Base-by-base conservation (phyloP, 106 monocot species). In the Hemerocallis citrina region DNA sequence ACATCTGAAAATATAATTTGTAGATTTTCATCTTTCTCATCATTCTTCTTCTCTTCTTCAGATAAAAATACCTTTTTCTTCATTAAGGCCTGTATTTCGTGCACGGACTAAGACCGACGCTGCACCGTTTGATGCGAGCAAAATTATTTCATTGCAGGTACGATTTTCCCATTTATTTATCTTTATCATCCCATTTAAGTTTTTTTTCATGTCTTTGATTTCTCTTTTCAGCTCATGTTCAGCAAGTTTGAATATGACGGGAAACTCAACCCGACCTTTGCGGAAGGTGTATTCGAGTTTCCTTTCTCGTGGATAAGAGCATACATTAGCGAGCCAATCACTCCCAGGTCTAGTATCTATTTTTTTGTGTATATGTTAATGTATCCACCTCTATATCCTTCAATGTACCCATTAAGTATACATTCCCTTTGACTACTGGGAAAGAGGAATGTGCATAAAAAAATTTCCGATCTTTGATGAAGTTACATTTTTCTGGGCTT, bases 171-270 rank as follows among this genome's bases (percentile, higher is more conserved):
- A 4, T 24, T 38, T 16, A 13, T 70, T 3, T 28, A 12, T 51
- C 21, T 31, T 3, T 42, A 20, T 24, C 37, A 9, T n/a, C 10
- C 10, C 35, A 32, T 19, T 31, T 8, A 36, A 6, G 11, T 11
- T 42, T n/a, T 12, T 71, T 28, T 25, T 23, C 10, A 34, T 23
- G 17, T 48, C 29, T 63, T 63, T 63, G 16, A 32, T 19, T 64
- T 49, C 23, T 61, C 66, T 40, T 65, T 80, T 23, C 78, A 98
- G 96, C 79, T 98, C 29, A 98, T 98, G 91, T 91, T 70, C 74
- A 91, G 96, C 79, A 98, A 98, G 73, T 98, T 91, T 68, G 96
- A 98, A 67, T 92, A 85, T 61, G 96, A 98, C 68, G 96, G 96
- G 16, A 91, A 79, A 64, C 81, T 98, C 37, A 98, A 98, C 56